A percentile compares a stretch with the other conserved stretches of the same genome.
Conservation (phyloP, 2,329 filamentous ascomycete species). For the Colletotrichum sojae region DNA sequence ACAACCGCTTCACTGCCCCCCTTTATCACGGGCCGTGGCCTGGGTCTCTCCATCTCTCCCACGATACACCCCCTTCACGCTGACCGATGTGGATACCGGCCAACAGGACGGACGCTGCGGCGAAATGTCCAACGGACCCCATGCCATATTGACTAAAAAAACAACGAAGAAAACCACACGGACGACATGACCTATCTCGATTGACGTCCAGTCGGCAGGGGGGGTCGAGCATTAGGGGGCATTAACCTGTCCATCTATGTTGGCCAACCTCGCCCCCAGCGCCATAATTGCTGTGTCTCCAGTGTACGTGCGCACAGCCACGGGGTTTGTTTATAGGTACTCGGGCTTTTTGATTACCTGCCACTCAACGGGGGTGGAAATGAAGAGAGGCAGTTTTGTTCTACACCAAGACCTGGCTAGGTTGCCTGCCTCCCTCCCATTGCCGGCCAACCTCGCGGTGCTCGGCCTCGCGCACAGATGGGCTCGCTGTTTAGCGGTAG, state of each 20-base stretch:
- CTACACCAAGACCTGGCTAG: too few relatives aligned
- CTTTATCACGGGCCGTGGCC: not conserved
- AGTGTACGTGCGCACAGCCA: not conserved
- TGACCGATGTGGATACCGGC: constrained; percentile 25
- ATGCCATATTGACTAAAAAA: too few relatives aligned
- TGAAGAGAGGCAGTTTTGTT: not conserved
- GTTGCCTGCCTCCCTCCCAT: too few relatives aligned
- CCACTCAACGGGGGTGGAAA: constrained; percentile 26
- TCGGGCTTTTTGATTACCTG: not conserved
- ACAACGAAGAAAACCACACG: too few relatives aligned
- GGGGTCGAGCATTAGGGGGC: too few relatives aligned
- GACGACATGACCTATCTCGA: too few relatives aligned
- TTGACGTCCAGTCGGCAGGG: too few relatives aligned
- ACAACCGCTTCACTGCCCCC: not conserved
- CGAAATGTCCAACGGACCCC: constrained; percentile 7
- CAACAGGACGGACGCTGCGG: not conserved
- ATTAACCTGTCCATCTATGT: too few relatives aligned
- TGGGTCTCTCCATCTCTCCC: too few relatives aligned
- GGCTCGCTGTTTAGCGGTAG: not conserved
- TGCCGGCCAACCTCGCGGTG: too few relatives aligned
- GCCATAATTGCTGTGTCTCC: not conserved
- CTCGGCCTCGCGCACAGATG: not conserved
- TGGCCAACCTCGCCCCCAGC: not conserved
- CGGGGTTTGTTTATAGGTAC: too few relatives aligned
- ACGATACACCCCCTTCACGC: not conserved